Percentiles rank a stretch among this genome's conserved stretches.
These are phyloP conservation scores for Populus hybrid DNA, from an alignment of 441 rosid genomes.

Conservation along the genomic window DNA sequence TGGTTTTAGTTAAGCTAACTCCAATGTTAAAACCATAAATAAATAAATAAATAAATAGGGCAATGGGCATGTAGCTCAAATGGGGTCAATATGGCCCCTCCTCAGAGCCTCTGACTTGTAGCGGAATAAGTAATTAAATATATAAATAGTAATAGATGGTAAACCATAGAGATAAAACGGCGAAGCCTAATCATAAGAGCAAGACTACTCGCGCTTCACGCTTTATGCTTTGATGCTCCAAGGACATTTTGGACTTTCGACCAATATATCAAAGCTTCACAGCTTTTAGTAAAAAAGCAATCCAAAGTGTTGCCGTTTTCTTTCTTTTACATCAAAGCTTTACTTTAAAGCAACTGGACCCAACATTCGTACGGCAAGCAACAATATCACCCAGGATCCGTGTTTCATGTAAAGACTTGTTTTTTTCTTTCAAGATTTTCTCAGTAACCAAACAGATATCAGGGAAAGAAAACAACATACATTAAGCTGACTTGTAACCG, in stretches of 20 bases:
- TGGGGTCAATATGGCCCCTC: no score
- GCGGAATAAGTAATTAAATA: no score
- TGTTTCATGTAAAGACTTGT: background rate
- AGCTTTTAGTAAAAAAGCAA: background rate
- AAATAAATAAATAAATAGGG: no score
- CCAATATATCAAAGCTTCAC: background rate
- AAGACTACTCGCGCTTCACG: background rate
- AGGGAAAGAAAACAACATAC: conserved; percentile 29
- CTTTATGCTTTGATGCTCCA: background rate
- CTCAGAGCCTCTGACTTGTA: no score
- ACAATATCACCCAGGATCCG: background rate
- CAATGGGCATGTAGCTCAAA: background rate
- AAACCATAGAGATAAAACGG: no score
- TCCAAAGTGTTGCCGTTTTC: background rate
- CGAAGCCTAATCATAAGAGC: background rate
- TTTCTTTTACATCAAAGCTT: background rate
- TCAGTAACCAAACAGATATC: background rate
- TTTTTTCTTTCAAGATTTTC: background rate
- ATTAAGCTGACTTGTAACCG: conserved; percentile 74
- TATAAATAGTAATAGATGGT: no score
- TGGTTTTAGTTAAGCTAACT: no score
- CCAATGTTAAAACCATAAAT: no score
- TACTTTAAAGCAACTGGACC: background rate
- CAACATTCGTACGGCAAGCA: background rate
- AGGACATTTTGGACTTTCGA: background rate